These are phyloP conservation scores for Trypanosoma theileri DNA, from an alignment of 208 protist genomes.

Conservation along the genomic window DNA sequence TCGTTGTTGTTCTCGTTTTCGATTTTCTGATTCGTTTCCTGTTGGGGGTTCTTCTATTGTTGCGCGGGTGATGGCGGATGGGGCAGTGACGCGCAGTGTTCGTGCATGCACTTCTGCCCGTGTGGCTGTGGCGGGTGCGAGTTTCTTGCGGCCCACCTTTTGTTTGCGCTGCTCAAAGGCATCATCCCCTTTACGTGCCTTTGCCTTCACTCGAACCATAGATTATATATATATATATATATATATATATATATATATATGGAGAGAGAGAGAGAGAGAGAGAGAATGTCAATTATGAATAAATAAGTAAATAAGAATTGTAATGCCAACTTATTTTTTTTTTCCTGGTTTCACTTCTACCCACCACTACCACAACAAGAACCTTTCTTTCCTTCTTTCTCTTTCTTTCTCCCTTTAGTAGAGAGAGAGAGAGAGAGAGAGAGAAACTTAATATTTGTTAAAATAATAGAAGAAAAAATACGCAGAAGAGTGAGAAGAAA, in stretches of 20 bases:
- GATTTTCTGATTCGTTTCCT: not conserved
- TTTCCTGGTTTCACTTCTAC: too few species aligned
- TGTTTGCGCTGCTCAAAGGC: slow-evolving; percentile 74
- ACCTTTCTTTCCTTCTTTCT: too few species aligned
- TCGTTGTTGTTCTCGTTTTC: not conserved
- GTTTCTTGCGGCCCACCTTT: slow-evolving; percentile 83
- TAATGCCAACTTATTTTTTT: too few species aligned
- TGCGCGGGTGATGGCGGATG: slow-evolving; percentile 38
- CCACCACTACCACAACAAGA: too few species aligned
- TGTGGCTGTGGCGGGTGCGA: slow-evolving; percentile 74
- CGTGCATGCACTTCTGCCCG: slow-evolving; percentile 82
- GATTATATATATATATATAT: slow-evolving; percentile 17
- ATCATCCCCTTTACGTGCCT: slow-evolving; percentile 82
- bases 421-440: too few species aligned
- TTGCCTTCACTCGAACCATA: slow-evolving; percentile 80
- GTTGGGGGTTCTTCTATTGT: slow-evolving; percentile 3
- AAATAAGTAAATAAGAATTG: slow-evolving; percentile 6
- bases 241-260: slow-evolving; percentile 19
- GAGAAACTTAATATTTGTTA: too few species aligned
- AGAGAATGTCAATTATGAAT: slow-evolving; percentile 3
- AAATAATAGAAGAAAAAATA: too few species aligned
- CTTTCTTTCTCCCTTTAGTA: too few species aligned
- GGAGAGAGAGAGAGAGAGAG: slow-evolving; percentile 13
- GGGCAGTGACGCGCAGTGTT: slow-evolving; percentile 62
- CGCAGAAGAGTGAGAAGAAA: too few species aligned